phyloP scores from a whole-genome alignment of 345 rosid genomes.

The Euclidium syriacum region DNA sequence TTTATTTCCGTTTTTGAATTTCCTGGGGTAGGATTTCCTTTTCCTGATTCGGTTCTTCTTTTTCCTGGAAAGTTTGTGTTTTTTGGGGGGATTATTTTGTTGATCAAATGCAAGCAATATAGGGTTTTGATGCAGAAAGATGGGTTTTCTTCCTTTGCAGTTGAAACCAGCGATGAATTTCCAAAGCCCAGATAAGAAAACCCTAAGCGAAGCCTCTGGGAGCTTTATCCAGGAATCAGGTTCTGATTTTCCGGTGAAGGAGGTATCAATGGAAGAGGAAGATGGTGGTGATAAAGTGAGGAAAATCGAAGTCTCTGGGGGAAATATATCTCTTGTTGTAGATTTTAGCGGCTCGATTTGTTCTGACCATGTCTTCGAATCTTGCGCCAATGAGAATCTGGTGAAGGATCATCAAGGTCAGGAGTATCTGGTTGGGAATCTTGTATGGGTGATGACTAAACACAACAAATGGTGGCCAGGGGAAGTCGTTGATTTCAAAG shows the following conservation, averaged over 20 bases:
- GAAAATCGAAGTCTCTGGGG: slow-evolving; percentile 49
- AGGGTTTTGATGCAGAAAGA: slow-evolving; percentile 1
- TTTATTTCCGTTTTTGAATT: background rate
- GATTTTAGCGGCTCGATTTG: slow-evolving; percentile 45
- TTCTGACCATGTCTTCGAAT: slow-evolving; percentile 18
- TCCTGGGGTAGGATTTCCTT: background rate
- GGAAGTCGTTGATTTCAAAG: slow-evolving; percentile 43
- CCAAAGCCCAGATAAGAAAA: slow-evolving; percentile 37
- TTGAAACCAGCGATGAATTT: slow-evolving; percentile 38
- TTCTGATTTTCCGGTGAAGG: slow-evolving; percentile 18
- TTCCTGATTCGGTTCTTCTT: background rate
- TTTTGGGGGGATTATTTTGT: background rate
- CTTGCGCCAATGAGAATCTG: slow-evolving; percentile 6
- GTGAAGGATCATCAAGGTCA: slow-evolving; percentile 20
- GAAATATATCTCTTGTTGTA: slow-evolving; percentile 58
- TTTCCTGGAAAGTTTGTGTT: background rate
- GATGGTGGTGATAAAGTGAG: slow-evolving; percentile 30
- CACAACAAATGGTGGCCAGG: slow-evolving; percentile 88
- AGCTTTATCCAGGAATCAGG: slow-evolving; percentile 20
- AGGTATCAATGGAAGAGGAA: slow-evolving; percentile 31
- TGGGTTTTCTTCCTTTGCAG: background rate
- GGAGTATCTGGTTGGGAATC: slow-evolving; percentile 51
- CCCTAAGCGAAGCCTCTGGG: slow-evolving; percentile 38
- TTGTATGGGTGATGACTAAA: slow-evolving; percentile 72
- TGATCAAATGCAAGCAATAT: background rate